Evolutionary conservation across 306 rosid species (phyloP).

Genomic region (Ceratonia siliqua): DNA sequence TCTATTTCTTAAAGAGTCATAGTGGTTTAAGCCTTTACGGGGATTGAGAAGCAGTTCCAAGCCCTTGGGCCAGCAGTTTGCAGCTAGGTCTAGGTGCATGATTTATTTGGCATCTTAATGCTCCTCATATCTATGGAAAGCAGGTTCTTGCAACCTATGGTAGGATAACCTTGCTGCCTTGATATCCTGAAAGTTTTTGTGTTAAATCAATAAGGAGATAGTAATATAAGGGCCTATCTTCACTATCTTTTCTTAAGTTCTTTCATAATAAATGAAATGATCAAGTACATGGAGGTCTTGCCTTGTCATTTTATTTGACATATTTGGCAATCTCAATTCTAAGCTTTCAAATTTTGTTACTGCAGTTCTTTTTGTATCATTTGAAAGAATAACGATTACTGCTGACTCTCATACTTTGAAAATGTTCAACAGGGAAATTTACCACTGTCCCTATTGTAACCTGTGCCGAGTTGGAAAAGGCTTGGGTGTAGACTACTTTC

Average conservation of each 20-base stretch:
- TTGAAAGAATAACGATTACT: background rate
- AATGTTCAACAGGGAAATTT: slow-evolving; percentile 74
- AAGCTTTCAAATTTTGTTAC: slow-evolving; percentile 24
- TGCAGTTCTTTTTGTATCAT: slow-evolving; percentile 14
- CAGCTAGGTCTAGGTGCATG: background rate
- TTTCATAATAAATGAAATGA: slow-evolving; percentile 8
- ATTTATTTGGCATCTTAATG: slow-evolving; percentile 1
- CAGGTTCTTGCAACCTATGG: slow-evolving; percentile 25
- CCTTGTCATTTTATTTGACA: slow-evolving; percentile 14
- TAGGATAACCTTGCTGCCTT: background rate
- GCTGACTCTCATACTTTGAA: slow-evolving; percentile 31
- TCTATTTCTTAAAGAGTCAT: background rate
- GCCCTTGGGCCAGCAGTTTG: slow-evolving; percentile 8
- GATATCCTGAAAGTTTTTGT: background rate
- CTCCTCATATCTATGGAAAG: slow-evolving; percentile 16
- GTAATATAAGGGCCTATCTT: slow-evolving; percentile 4
- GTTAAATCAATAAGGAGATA: slow-evolving; percentile 12
- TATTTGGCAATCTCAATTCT: slow-evolving; percentile 4
- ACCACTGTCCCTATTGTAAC: slow-evolving; percentile 96
- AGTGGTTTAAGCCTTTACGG: background rate
- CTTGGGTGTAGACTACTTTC: slow-evolving; percentile 88
- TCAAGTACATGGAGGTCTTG: slow-evolving; percentile 11
- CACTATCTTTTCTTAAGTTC: slow-evolving; percentile 12
- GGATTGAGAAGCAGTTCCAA: background rate
- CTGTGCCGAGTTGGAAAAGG: slow-evolving; percentile 96